These are phyloP conservation scores for Rhynchosporium secalis DNA, from an alignment of 2,329 filamentous ascomycete genomes.

Conservation along the genomic window DNA sequence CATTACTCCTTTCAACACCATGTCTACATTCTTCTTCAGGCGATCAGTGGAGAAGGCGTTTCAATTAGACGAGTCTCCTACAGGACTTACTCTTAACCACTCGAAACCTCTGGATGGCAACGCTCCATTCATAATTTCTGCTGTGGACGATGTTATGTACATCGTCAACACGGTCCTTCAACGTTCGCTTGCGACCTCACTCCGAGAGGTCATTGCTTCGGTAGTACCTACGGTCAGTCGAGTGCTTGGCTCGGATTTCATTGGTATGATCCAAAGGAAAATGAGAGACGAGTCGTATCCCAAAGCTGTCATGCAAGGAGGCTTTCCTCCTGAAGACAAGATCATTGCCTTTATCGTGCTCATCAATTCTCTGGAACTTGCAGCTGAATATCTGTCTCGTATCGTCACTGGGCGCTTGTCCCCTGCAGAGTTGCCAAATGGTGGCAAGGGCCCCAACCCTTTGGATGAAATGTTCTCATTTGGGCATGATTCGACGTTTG, in stretches of 20 bases:
- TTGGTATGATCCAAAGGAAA: constrained; percentile 95
- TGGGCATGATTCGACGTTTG: constrained; percentile 69
- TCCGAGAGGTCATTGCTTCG: constrained; percentile 72
- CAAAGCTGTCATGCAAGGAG: constrained; percentile 73
- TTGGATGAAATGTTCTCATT: constrained; percentile 76
- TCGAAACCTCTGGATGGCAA: constrained; percentile 72
- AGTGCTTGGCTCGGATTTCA: constrained; percentile 84
- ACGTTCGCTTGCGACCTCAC: constrained; percentile 81
- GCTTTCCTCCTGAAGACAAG: constrained; percentile 81
- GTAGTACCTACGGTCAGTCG: constrained; percentile 78
- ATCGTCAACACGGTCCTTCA: constrained; percentile 92
- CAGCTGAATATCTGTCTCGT: constrained; percentile 84
- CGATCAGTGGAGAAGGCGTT: constrained; percentile 97
- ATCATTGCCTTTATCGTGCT: constrained; percentile 88
- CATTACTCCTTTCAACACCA: constrained; percentile 78
- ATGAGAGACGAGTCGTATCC: constrained; percentile 97
- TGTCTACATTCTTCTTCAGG: constrained; percentile 96
- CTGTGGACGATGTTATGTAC: constrained; percentile 99
- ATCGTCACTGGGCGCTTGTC: constrained; percentile 73
- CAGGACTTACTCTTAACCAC: constrained; percentile 74
- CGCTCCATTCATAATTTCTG: constrained; percentile 88
- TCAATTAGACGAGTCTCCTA: constrained; percentile 86
- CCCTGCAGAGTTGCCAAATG: constrained; percentile 45
- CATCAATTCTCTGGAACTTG: constrained; percentile 93
- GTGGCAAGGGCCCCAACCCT: constrained; percentile 36